phyloP scores from a whole-genome alignment of 345 rosid genomes.

The Cardamine occulta region DNA sequence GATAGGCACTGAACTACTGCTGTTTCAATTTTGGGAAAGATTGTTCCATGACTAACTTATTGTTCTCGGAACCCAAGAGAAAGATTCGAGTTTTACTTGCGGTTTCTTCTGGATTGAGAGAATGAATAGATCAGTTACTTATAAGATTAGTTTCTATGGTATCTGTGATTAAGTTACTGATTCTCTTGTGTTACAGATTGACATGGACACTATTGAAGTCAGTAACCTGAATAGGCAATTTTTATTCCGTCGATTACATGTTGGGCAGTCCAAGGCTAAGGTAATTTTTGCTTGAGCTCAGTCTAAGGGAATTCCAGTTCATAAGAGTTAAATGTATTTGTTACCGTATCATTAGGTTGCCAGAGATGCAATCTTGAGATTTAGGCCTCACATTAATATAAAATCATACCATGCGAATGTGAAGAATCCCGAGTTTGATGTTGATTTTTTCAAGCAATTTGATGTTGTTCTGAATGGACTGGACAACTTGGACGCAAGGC shows the following conservation, averaged over 20 bases:
- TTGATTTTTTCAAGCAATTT: conserved; percentile 93
- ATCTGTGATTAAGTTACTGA: background rate
- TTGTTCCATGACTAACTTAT: background rate
- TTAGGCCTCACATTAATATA: conserved; percentile 84
- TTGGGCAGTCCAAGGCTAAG: conserved; percentile 98
- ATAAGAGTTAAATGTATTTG: conserved; percentile 2
- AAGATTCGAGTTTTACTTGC: conserved; percentile 5
- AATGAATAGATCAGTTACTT: conserved; percentile 1
- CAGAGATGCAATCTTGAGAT: conserved; percentile 90
- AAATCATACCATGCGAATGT: conserved; percentile 91
- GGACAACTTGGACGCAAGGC: conserved; percentile 95
- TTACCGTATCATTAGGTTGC: conserved; percentile 70
- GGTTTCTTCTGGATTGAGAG: background rate
- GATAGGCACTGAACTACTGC: conserved; percentile 4
- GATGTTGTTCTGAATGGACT: conserved; percentile 93
- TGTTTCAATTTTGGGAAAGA: background rate
- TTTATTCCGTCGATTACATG: conserved; percentile 90
- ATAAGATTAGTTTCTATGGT: conserved; percentile 7
- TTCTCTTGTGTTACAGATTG: conserved; percentile 64
- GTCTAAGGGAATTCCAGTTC: background rate
- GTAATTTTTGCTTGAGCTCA: conserved; percentile 42
- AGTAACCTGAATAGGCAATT: conserved; percentile 98
- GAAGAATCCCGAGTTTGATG: conserved; percentile 77
- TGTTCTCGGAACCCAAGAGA: background rate
- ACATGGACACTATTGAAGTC: conserved; percentile 99